Conservation (phyloP, 2,329 filamentous ascomycete genomes). For the Didymellaceae sp. region DNA sequence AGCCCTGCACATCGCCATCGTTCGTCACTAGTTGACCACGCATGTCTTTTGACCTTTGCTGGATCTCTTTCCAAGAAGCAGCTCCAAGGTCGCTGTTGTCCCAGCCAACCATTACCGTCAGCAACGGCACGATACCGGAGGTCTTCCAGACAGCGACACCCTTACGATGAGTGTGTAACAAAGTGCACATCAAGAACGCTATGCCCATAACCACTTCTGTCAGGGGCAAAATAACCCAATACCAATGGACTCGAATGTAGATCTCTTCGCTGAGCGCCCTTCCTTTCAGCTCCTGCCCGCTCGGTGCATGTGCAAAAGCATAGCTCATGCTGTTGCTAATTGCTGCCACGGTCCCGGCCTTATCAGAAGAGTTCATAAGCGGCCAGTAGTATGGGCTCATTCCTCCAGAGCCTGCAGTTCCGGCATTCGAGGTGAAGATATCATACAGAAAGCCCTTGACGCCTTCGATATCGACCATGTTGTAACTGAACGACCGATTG, state of each 20-base stretch:
- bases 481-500: background rate
- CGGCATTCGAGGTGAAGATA: background rate
- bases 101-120: slow-evolving; percentile 5
- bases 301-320: slow-evolving; percentile 1
- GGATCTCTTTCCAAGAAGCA: background rate
- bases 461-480: background rate
- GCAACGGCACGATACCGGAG: background rate
- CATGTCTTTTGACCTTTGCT: background rate
- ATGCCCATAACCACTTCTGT: slow-evolving; percentile 1
- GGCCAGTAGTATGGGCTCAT: background rate
- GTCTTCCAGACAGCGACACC: background rate
- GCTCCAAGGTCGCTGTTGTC: background rate
- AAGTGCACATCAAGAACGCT: background rate
- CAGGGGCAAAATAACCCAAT: slow-evolving; percentile 5
- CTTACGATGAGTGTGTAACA: slow-evolving; percentile 1
- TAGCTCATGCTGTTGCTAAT: slow-evolving; percentile 4
- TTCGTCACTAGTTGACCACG: background rate
- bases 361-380: background rate
- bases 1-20: background rate
- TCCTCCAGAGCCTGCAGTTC: too few relatives aligned
- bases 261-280: background rate
- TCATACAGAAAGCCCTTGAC: background rate
- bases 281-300: background rate
- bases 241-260: slow-evolving; percentile 5
- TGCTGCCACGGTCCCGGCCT: background rate